Percentiles rank a stretch among this genome's conserved stretches.
phyloP scores from a whole-genome alignment of 2,329 filamentous ascomycete species.

The Aureobasidium sp. region DNA sequence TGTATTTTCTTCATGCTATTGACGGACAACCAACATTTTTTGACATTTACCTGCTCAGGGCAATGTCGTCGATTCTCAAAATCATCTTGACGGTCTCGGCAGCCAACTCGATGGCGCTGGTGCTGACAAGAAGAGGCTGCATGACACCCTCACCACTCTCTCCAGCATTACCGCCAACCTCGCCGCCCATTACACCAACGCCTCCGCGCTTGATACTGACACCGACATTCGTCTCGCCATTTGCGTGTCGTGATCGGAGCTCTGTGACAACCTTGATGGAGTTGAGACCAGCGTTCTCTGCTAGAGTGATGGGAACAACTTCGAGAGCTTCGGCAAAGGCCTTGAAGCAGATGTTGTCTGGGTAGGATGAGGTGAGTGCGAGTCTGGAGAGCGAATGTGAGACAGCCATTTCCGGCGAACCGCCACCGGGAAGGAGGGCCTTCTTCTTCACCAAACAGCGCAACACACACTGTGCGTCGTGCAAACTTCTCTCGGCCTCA shows the following conservation, averaged over 20 bases:
- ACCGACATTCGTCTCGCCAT: conserved; percentile 91
- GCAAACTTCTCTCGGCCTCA: conserved; percentile 91
- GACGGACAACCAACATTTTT: background rate
- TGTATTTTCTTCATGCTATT: background rate
- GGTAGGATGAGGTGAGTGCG: conserved; percentile 76
- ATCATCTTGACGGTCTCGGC: conserved; percentile 99
- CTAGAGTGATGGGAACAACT: conserved; percentile 91
- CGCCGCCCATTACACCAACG: conserved; percentile 87
- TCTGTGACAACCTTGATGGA: conserved; percentile 98
- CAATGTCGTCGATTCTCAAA: conserved; percentile 61
- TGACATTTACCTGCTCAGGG: conserved; percentile 36
- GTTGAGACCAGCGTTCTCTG: conserved; percentile 95
- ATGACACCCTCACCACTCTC: conserved; percentile 57
- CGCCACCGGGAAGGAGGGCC: conserved; percentile 94
- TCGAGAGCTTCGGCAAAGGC: conserved; percentile 97
- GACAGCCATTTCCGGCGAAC: conserved; percentile 94
- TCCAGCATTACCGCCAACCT: conserved; percentile 23
- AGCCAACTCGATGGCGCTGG: conserved; percentile 92
- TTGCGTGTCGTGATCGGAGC: conserved; percentile 84
- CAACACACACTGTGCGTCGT: conserved; percentile 96
- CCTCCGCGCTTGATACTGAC: conserved; percentile 97
- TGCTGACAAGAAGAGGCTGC: conserved; percentile 92
- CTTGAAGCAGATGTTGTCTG: conserved; percentile 98
- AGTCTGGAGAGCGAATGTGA: conserved; percentile 77
- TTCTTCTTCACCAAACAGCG: conserved; percentile 99